Conservation (phyloP, 495 filamentous ascomycete species). For the Lophiostoma macrostomum region DNA sequence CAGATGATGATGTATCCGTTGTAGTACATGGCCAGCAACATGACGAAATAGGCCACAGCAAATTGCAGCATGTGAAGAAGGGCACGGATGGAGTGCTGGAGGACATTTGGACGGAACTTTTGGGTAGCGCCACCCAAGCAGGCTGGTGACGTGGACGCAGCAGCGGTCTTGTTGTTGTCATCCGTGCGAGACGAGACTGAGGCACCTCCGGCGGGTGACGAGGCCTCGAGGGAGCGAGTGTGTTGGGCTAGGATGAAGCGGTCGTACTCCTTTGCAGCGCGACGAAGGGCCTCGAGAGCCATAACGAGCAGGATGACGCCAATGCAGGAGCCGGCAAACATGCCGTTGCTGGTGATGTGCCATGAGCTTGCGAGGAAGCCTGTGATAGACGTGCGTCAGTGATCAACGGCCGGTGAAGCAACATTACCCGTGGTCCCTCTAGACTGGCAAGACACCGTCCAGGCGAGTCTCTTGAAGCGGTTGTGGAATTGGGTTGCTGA, state of each 20-base stretch:
- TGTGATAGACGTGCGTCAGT: slow-evolving; percentile 8
- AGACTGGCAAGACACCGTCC: too few species aligned
- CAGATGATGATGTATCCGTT: slow-evolving; percentile 57
- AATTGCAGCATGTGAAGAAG: slow-evolving; percentile 51
- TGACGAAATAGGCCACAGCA: slow-evolving; percentile 55
- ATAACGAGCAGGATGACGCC: slow-evolving; percentile 55
- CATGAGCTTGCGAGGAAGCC: slow-evolving; percentile 49
- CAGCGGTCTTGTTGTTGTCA: slow-evolving; percentile 1
- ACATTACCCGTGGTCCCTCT: too few species aligned
- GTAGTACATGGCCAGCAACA: slow-evolving; percentile 50
- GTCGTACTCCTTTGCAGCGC: slow-evolving; percentile 55
- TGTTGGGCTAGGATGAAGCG: slow-evolving; percentile 43
- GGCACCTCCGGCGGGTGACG: slow-evolving; percentile 27
- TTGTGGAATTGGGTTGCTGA: not conserved
- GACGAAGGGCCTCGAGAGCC: slow-evolving; percentile 51
- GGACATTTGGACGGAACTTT: slow-evolving; percentile 45
- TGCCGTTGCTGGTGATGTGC: slow-evolving; percentile 50
- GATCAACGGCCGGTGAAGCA: not conserved
- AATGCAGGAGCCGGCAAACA: slow-evolving; percentile 58
- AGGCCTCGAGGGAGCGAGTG: slow-evolving; percentile 38
- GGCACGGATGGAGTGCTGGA: slow-evolving; percentile 50
- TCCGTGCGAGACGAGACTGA: slow-evolving; percentile 10
- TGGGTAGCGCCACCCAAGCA: not conserved
- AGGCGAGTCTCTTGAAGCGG: too few species aligned
- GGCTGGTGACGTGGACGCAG: not conserved